Base-by-base conservation (phyloP, 2,329 filamentous ascomycete species). In the Aureobasidium uvarum region DNA sequence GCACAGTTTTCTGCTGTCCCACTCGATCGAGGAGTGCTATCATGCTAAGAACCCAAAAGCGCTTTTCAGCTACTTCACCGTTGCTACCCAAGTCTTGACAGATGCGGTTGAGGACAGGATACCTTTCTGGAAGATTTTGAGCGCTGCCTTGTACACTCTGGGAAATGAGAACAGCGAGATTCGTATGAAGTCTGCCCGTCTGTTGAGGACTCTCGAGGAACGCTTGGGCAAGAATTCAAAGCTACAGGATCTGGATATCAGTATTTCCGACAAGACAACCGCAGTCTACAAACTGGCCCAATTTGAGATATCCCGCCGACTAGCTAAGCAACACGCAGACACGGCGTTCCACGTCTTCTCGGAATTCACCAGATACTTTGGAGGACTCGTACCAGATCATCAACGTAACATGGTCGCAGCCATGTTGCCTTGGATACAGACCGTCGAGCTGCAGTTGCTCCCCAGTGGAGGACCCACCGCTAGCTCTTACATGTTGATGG, bases 261-360 rank as follows among this genome's bases (percentile, higher is more conserved):
- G 93, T 75, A 95, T 99, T 66, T 96, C 94, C 0, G 96, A 99
- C 78, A 98, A 97, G 78, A 99, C 96, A 0, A 96, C 96, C 70
- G 93, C 94, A 0, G 94, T 99, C 2, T 99, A 98, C 78, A 99
- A 99, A 78, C 83, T 96, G 51, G 95, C 96, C 0, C 95, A 99
- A 74, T 98, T 97, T 70, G 94, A 98, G 74, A 96, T 96, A 25
- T 98, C 95, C 0, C 92, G 94, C 72, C 85, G 93, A 23, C 84
- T 99, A 45, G 90, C 93, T 1, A 91, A 91, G 72, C 91, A 96
- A 69, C 91, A 99, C 74, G 86, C 90, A 0, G 92, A 96, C 69
- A 79, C 96, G 46, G 93, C 94, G 0, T 97, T 98, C 72, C 86
- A 93, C 66, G 89, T 99, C 60, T 97, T 99, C 74, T 98, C 95